Percentiles rank a stretch among this genome's conserved stretches.
These are phyloP conservation scores for Suhomyces tanzawaensis DNA, from an alignment of 805 yeast species.

Conservation along the genomic window DNA sequence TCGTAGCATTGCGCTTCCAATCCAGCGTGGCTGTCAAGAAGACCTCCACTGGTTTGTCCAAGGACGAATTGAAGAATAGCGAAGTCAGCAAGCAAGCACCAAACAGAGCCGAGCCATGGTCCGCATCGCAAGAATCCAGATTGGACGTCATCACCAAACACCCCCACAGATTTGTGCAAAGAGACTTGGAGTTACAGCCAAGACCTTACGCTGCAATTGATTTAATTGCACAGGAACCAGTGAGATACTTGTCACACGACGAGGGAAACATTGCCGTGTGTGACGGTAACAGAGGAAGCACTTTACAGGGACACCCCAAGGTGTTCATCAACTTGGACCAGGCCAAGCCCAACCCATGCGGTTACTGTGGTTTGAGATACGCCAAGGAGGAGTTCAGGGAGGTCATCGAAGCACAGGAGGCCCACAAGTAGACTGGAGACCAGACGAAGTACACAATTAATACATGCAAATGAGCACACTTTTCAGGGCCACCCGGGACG, in stretches of 20 bases:
- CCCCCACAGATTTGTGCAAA: slow-evolving; percentile 66
- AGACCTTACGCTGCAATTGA: slow-evolving; percentile 83
- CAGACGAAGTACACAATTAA: too few species aligned
- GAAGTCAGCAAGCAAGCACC: slow-evolving; percentile 66
- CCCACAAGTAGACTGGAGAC: background rate
- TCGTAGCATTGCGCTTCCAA: slow-evolving; percentile 10
- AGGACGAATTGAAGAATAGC: slow-evolving; percentile 20
- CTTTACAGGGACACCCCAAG: slow-evolving; percentile 80
- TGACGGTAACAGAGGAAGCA: slow-evolving; percentile 69
- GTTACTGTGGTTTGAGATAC: slow-evolving; percentile 75
- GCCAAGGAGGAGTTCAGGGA: slow-evolving; percentile 52
- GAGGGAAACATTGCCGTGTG: slow-evolving; percentile 70
- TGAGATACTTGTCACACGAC: slow-evolving; percentile 51
- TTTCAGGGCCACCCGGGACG: too few species aligned
- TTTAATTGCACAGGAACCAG: slow-evolving; percentile 70
- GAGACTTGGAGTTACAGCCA: slow-evolving; percentile 67
- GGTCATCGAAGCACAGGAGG: slow-evolving; percentile 28
- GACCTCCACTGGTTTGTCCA: slow-evolving; percentile 16
- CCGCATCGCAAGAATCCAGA: slow-evolving; percentile 63
- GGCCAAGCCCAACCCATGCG: slow-evolving; percentile 70
- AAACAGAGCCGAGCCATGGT: slow-evolving; percentile 69
- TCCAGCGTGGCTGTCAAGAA: slow-evolving; percentile 10
- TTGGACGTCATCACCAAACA: slow-evolving; percentile 50
- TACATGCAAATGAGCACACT: too few species aligned
- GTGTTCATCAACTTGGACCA: slow-evolving; percentile 77